Conservation (phyloP, 805 yeast species). For the Candida adriatica region DNA sequence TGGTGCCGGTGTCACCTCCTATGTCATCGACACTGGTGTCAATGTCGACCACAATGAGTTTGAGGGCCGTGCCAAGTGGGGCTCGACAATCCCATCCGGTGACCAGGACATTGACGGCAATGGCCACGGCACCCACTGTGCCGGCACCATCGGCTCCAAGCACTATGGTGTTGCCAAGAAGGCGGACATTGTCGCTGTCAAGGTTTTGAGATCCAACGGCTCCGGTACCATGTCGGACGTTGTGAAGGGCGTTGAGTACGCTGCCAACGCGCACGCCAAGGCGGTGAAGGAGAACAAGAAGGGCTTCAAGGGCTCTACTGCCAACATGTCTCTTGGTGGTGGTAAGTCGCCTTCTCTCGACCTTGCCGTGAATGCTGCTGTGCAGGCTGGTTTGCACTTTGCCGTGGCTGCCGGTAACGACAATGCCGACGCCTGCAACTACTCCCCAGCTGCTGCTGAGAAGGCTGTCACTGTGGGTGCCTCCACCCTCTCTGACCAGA, state of each 20-base stretch:
- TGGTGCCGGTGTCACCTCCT: conserved; percentile 81
- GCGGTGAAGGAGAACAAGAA: conserved; percentile 44
- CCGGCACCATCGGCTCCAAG: conserved; percentile 86
- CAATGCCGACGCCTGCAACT: conserved; percentile 85
- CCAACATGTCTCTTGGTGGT: conserved; percentile 94
- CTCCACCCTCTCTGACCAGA: conserved; percentile 75
- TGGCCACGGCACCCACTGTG: conserved; percentile 96
- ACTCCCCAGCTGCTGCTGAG: conserved; percentile 85
- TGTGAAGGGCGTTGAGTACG: conserved; percentile 78
- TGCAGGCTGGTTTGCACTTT: conserved; percentile 79
- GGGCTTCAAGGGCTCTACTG: conserved; percentile 79
- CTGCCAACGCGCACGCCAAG: conserved; percentile 62
- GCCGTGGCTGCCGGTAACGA: conserved; percentile 98
- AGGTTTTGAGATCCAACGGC: conserved; percentile 77
- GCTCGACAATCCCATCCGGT: conserved; percentile 69
- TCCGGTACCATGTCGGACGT: conserved; percentile 82
- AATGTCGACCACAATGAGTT: conserved; percentile 70
- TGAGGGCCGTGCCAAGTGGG: conserved; percentile 82
- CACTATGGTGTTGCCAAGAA: conserved; percentile 80
- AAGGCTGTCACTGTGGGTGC: conserved; percentile 94
- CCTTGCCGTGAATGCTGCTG: conserved; percentile 84
- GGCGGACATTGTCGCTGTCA: conserved; percentile 74
- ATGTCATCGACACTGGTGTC: conserved; percentile 88
- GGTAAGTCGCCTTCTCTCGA: conserved; percentile 85
- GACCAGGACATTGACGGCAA: conserved; percentile 73